Evolutionary conservation across 2,329 filamentous ascomycete genomes (phyloP).

Genomic region (Colletotrichum musicola): DNA sequence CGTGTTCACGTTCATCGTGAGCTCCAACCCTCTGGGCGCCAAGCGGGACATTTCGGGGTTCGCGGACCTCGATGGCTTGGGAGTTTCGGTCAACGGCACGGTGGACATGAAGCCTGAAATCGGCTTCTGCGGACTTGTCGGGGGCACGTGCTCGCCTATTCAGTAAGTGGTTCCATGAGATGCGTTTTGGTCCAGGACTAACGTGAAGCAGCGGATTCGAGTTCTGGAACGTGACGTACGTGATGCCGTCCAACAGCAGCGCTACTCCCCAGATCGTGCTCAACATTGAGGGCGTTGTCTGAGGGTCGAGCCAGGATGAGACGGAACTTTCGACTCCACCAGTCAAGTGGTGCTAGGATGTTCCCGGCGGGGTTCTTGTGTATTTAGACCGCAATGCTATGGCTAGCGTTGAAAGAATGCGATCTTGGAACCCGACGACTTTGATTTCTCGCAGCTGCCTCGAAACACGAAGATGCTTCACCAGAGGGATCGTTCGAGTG

Average conservation of each 20-base stretch:
- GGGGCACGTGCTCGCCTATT: constrained; percentile 20
- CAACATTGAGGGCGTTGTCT: neutral
- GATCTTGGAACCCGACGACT: too few relatives aligned
- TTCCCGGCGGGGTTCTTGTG: too few relatives aligned
- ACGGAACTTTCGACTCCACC: too few relatives aligned
- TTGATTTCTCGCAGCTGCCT: too few relatives aligned
- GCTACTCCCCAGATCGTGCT: constrained; percentile 26
- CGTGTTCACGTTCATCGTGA: constrained; percentile 63
- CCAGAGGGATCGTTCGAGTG: too few relatives aligned
- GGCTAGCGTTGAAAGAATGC: too few relatives aligned
- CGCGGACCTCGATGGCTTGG: constrained; percentile 61
- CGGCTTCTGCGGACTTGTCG: constrained; percentile 25
- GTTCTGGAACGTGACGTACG: constrained; percentile 54
- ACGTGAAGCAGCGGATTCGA: constrained; percentile 16
- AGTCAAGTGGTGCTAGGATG: too few relatives aligned
- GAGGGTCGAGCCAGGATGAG: too few relatives aligned
- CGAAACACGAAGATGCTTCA: too few relatives aligned
- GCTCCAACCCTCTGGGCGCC: constrained; percentile 53
- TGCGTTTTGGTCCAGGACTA: neutral
- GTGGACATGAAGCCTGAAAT: constrained; percentile 45
- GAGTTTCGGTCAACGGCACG: constrained; percentile 58
- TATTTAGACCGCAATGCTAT: too few relatives aligned
- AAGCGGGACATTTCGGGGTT: constrained; percentile 58
- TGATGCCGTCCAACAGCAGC: constrained; percentile 50
- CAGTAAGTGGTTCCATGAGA: constrained; percentile 1